Evolutionary conservation across 768 basidiomycete genomes (phyloP).

Genomic region (Cystobasidium tubakii): DNA sequence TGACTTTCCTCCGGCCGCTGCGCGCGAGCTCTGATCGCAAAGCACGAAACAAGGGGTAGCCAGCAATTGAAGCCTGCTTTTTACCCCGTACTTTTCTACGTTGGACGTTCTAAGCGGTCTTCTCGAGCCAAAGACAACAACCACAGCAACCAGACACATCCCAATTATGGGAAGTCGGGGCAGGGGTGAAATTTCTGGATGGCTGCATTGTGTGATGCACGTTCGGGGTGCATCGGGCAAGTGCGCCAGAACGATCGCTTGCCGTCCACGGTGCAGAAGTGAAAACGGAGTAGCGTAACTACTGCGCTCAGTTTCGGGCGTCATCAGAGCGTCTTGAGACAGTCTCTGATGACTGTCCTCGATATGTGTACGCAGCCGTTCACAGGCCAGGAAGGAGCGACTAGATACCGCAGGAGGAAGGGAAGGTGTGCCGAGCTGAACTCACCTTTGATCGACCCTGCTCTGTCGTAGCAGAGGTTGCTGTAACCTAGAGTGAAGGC

Average conservation of each 20-base stretch:
- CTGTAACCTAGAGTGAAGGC: no score
- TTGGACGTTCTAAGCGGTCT: background rate
- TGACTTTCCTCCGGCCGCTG: background rate
- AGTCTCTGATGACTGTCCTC: no score
- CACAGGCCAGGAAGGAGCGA: no score
- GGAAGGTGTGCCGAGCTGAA: no score
- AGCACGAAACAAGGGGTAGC: background rate
- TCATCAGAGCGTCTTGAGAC: background rate
- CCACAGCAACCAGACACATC: background rate
- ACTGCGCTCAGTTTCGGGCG: background rate
- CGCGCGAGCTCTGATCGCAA: background rate
- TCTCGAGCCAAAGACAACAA: background rate
- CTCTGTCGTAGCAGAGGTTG: no score
- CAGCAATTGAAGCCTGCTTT: no score
- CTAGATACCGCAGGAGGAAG: no score
- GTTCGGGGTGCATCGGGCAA: no score
- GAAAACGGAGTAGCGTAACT: background rate
- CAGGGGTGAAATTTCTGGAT: background rate
- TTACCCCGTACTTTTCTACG: background rate
- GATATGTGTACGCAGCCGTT: no score
- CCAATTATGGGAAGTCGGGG: background rate
- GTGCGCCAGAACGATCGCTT: background rate
- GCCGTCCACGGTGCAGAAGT: background rate
- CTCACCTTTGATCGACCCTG: no score
- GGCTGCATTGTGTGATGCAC: no score